These are phyloP conservation scores for Cladosporium sphaerospermum DNA, from an alignment of 2,329 filamentous ascomycete genomes.

Conservation along the genomic window DNA sequence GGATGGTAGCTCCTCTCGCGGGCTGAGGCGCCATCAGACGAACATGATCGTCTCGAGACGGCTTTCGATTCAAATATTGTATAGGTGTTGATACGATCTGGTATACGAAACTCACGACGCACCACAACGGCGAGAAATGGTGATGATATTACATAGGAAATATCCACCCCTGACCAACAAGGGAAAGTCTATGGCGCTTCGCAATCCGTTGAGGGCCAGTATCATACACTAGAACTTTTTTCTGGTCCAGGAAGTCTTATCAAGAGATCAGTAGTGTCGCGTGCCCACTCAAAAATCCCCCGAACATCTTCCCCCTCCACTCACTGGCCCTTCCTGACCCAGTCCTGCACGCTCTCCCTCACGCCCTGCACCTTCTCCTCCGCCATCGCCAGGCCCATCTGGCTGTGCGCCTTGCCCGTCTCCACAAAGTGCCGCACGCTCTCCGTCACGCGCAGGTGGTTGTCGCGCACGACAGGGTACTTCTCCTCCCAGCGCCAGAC, in stretches of 20 bases:
- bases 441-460: constrained; percentile 67
- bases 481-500: constrained; percentile 90
- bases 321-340: constrained; percentile 72
- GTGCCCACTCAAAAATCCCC: background rate
- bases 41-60: no score
- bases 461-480: constrained; percentile 74
- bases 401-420: constrained; percentile 68
- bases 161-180: no score
- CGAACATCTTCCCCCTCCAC: background rate
- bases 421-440: constrained; percentile 62
- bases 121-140: no score
- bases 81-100: no score
- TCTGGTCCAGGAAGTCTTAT: background rate
- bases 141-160: no score
- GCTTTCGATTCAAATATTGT: no score
- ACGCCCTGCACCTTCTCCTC: constrained; percentile 73
- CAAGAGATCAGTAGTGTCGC: background rate
- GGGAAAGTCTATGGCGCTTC: no score
- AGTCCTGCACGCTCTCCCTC: constrained; percentile 72
- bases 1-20: no score
- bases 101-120: no score
- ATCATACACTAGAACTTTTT: constrained; percentile 11
- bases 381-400: constrained; percentile 64
- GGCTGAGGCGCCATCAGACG: no score
- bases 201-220: constrained; percentile 1